A percentile compares a stretch with the other conserved stretches of the same genome.
These are phyloP conservation scores for Lavandula angustifolia DNA, from an alignment of 257 asterid species.

Conservation along the genomic window DNA sequence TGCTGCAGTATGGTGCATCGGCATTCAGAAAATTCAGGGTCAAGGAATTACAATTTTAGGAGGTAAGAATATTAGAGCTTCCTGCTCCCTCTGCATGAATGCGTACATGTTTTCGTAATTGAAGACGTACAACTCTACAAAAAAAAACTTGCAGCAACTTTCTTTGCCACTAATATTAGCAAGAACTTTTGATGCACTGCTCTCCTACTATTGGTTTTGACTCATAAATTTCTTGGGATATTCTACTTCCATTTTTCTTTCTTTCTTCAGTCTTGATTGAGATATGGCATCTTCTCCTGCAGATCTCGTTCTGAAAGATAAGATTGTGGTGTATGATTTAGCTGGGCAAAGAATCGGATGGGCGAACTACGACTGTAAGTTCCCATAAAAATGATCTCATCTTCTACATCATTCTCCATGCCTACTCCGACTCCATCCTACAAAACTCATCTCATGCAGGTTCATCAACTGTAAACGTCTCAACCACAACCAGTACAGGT, in stretches of 20 bases:
- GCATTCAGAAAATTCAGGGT: slow-evolving; percentile 77
- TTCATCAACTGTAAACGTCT: slow-evolving; percentile 70
- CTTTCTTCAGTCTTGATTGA: neutral
- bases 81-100: neutral
- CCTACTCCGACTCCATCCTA: neutral
- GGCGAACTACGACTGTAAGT: slow-evolving; percentile 90
- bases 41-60: slow-evolving; percentile 87
- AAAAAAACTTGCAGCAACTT: neutral
- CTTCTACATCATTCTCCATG: neutral
- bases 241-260: too few relatives aligned
- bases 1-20: slow-evolving; percentile 87
- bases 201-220: neutral
- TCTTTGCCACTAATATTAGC: too few relatives aligned
- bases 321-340: slow-evolving; percentile 86
- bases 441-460: slow-evolving; percentile 41
- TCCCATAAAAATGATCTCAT: neutral
- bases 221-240: too few relatives aligned
- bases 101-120: neutral
- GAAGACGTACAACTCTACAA: neutral
- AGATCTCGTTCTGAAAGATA: slow-evolving; percentile 91
- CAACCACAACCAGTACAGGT: slow-evolving; percentile 61
- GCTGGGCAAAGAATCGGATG: slow-evolving; percentile 84
- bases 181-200: neutral
- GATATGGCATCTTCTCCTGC: slow-evolving; percentile 20
- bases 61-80: slow-evolving; percentile 46